A percentile compares a stretch with the other conserved stretches of the same genome.
Evolutionary conservation across 2,329 filamentous ascomycete species (phyloP).

Genomic region (Cadophora sp.): DNA sequence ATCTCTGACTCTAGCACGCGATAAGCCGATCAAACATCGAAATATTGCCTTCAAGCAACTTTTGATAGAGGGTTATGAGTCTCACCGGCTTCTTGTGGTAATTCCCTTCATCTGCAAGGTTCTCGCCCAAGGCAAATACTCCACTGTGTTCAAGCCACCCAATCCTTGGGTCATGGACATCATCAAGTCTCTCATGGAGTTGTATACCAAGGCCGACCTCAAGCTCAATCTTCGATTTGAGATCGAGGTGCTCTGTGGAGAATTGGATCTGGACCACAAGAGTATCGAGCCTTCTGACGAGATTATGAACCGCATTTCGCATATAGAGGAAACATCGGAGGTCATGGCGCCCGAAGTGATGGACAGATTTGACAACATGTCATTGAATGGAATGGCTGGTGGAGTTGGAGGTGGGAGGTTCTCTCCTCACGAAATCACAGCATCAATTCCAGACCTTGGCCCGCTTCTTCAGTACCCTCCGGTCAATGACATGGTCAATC

Average conservation of each 20-base stretch:
- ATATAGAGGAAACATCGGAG: constrained; percentile 65
- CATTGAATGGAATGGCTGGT: constrained; percentile 75
- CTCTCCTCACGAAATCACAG: constrained; percentile 77
- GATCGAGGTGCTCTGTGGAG: constrained; percentile 96
- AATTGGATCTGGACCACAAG: constrained; percentile 89
- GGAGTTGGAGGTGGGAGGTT: constrained; percentile 74
- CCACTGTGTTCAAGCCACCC: constrained; percentile 88
- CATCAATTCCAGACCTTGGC: constrained; percentile 83
- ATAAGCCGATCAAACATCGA: constrained; percentile 94
- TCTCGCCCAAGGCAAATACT: constrained; percentile 81
- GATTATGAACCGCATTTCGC: constrained; percentile 76
- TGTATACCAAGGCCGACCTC: constrained; percentile 91
- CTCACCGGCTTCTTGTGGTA: constrained; percentile 86
- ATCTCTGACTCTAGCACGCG: constrained; percentile 87
- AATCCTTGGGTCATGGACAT: constrained; percentile 99
- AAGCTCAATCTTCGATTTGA: constrained; percentile 99
- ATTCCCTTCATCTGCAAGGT: constrained; percentile 99
- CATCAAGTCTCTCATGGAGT: constrained; percentile 85
- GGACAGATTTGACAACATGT: constrained; percentile 84
- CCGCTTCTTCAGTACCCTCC: constrained; percentile 82
- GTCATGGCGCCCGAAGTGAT: constrained; percentile 67
- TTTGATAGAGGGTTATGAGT: constrained; percentile 91
- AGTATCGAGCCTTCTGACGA: constrained; percentile 86
- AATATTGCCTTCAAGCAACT: constrained; percentile 98
- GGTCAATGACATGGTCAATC: constrained; percentile 77